Base-by-base conservation (phyloP, 306 rosid species). In the Vigna unguiculata region DNA sequence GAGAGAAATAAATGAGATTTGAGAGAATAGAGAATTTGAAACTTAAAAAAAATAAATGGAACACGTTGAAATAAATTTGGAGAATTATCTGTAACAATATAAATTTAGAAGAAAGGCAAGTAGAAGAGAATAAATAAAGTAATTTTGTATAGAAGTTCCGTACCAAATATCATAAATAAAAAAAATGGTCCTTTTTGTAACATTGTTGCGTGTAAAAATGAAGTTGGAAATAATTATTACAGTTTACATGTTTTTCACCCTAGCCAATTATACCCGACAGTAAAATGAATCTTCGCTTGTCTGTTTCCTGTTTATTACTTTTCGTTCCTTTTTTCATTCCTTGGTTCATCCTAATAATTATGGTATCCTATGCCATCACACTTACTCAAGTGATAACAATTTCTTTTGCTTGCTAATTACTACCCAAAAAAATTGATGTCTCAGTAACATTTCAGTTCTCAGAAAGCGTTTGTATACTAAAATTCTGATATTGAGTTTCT, bases 401-500 rank as follows among this genome's bases (percentile, higher is more conserved):
- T 16, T 47, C 6, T 46, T 25, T 24, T 7, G 14, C 6, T 16
- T 32, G 20, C 21, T 16, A 61, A 16, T 60, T 32, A 13, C 45
- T 9, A 61, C 1, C 2, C 16, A 61, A 67, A 30, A 55, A 0
- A 38, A 38, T 8, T 48, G 38, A 62, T 64, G 38, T 20, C 41
- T 36, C 20, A 25, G 38, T 13, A 25, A 59, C 65, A 25, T 9
- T 59, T 28, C 0, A 6, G 5, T 59, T 7, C 43, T 28, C 49
- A 52, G 19, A 69, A 52, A 65, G 34, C 10, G n/a, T 65, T 7
- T 65, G 2, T 19, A n/a, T 34, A n/a, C 21, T 58, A 7, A 67
- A 57, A 49, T 41, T 74, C 71, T 74, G 57, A 49, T 53, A 68
- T 30, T 58, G 52, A 75, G 57, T 54, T 28, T 67, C 85, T 64